Evolutionary conservation across 2,329 filamentous ascomycete genomes (phyloP), one percentile per base, ranked within the genome.

Genomic region (Colletotrichum sp.): DNA sequence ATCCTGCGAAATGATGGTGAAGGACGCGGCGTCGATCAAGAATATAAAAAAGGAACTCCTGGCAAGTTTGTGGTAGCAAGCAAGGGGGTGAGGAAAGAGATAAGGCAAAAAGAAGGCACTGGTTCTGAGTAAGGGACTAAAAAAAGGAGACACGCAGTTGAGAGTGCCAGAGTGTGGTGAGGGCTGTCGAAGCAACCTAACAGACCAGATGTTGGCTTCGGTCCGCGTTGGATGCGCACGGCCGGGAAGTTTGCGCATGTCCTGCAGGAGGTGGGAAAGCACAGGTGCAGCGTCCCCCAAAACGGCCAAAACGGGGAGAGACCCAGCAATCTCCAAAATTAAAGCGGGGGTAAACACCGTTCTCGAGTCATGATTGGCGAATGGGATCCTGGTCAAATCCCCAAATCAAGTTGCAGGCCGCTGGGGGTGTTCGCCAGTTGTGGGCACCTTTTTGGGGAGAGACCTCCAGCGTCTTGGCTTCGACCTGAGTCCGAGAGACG

Each of bases 211-310:
- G 69, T 68, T 73, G 73, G 71, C 73, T 73, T 73, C 27, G 15
- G 70, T 48, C 57, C 64, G 63, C 39, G 44, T 68, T 73, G 34
- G 39, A 74, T 11, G 70, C 73, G 73, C 73, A 73, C 70, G 70
- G 73, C 68, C 69, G 25, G 73, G 63, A 75, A 73, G 73, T 72
- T 68, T 73, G 70, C 69, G 73, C 70, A 75, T 75, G 68, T 68
- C 69, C 69, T 72, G 69, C 63, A 75, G 73, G 73, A 72, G 69
- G 73, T 52, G 68, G 68, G 68, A 64, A 67, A 67, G 68, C 68
- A 61, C 68, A 55, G 72, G 36, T 75, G 65, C 73, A 71, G 68
- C 36, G 28, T 34, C 70, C 44, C 44, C 44, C 44, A 52, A 52
- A 52, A 52, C n/a, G 44, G n/a, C 44, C 44, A 22, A 52, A 36